These are phyloP conservation scores for Warburgia ugandensis DNA, from an alignment of 164 flowering plant genomes.

Conservation along the genomic window DNA sequence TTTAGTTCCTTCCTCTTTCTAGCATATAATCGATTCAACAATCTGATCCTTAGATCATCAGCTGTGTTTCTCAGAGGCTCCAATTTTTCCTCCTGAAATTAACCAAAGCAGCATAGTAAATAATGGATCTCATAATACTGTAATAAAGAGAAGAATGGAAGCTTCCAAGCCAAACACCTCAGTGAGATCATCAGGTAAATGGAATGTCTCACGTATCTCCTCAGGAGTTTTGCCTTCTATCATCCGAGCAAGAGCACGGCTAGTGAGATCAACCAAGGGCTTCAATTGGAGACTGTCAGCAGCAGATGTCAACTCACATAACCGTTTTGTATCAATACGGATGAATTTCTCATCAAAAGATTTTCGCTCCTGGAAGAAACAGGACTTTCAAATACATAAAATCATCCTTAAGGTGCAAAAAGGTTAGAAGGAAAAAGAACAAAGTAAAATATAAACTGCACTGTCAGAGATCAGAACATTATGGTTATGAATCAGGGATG, in stretches of 20 bases:
- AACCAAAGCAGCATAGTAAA: too few species aligned
- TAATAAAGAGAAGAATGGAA: not conserved
- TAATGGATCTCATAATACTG: too few species aligned
- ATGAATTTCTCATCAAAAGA: slow-evolving; percentile 79
- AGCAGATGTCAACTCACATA: slow-evolving; percentile 87
- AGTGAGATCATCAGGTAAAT: slow-evolving; percentile 94
- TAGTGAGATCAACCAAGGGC: slow-evolving; percentile 84
- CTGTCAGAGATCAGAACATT: slow-evolving; percentile 5
- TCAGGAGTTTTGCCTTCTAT: slow-evolving; percentile 92
- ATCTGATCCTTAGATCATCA: too few species aligned
- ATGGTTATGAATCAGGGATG: too few species aligned
- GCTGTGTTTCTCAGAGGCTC: too few species aligned
- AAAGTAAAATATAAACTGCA: not conserved
- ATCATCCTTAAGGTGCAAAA: not conserved
- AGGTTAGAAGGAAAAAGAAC: not conserved
- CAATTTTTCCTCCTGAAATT: too few species aligned
- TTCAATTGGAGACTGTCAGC: slow-evolving; percentile 87
- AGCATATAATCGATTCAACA: too few species aligned
- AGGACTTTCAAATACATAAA: not conserved
- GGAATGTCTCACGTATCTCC: slow-evolving; percentile 84
- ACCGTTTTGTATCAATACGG: slow-evolving; percentile 64
- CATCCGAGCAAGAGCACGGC: slow-evolving; percentile 90
- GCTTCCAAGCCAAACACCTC: slow-evolving; percentile 50
- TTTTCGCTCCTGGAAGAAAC: slow-evolving; percentile 57
- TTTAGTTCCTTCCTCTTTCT: too few species aligned